Percentiles rank a stretch among this genome's conserved stretches.
phyloP scores from a whole-genome alignment of 306 rosid species.

The Rubus idaeus region DNA sequence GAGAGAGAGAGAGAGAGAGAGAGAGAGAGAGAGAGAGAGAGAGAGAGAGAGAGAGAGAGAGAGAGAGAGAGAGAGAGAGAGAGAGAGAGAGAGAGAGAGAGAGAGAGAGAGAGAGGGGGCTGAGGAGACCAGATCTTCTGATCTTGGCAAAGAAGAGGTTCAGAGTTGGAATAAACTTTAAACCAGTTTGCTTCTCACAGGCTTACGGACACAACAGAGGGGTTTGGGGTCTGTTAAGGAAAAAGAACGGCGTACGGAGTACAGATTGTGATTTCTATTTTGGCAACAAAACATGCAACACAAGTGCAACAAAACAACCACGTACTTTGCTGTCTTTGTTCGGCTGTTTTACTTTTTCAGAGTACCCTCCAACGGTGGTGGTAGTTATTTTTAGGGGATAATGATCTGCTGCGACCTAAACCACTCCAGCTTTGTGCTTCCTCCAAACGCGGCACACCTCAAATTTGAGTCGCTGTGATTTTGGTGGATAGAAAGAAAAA shows the following conservation, averaged over 20 bases:
- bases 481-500: neutral
- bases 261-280: constrained; percentile 16
- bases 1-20: constrained; percentile 12
- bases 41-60: neutral
- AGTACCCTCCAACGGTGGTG: neutral
- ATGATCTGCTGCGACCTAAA: constrained; percentile 7
- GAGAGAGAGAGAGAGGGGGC: neutral
- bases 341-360: constrained; percentile 16
- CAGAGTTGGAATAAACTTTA: constrained; percentile 13
- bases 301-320: constrained; percentile 15
- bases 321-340: constrained; percentile 27
- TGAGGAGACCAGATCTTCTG: constrained; percentile 34
- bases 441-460: constrained; percentile 4
- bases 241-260: constrained; percentile 14
- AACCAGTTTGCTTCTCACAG: neutral
- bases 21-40: constrained; percentile 18
- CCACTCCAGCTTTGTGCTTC: neutral
- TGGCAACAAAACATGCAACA: constrained; percentile 14
- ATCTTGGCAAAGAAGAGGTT: constrained; percentile 21
- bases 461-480: neutral
- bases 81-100: constrained; percentile 2
- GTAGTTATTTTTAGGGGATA: constrained; percentile 13
- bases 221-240: constrained; percentile 5
- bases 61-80: constrained; percentile 33
- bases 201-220: neutral